phyloP scores from a whole-genome alignment of 2,329 filamentous ascomycete species.

The Trichoderma atroviride region DNA sequence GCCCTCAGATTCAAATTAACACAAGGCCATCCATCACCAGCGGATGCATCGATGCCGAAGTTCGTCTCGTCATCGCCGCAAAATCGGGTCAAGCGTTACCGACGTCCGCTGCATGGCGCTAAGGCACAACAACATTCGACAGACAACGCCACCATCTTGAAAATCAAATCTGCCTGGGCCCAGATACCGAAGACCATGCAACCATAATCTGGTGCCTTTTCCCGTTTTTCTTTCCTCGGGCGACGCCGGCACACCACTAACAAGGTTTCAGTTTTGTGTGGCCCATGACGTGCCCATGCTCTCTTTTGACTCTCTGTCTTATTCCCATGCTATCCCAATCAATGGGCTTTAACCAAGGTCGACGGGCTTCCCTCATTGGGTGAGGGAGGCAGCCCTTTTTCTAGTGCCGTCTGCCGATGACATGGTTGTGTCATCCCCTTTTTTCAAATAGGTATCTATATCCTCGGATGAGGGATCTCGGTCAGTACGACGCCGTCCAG shows the following conservation, averaged over 20 bases:
- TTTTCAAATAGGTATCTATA: not conserved
- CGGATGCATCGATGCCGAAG: not conserved
- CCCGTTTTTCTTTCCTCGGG: not conserved
- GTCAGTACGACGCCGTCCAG: not conserved
- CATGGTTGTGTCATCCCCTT: slow-evolving; percentile 4
- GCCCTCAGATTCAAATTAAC: not conserved
- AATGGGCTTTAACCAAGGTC: not conserved
- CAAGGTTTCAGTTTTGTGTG: not conserved
- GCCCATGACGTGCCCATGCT: slow-evolving; percentile 2
- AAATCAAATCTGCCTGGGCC: not conserved
- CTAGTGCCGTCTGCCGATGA: not conserved
- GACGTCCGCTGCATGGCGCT: slow-evolving; percentile 7
- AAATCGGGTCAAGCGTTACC: slow-evolving; percentile 4
- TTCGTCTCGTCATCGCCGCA: not conserved
- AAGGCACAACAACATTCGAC: slow-evolving; percentile 13
- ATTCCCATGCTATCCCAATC: not conserved
- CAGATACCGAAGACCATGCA: slow-evolving; percentile 2
- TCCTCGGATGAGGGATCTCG: not conserved
- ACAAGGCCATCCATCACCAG: too few species aligned
- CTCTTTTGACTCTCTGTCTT: not conserved
- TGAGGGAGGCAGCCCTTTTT: not conserved
- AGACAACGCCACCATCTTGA: slow-evolving; percentile 14
- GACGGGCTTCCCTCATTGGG: not conserved
- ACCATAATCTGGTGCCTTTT: not conserved
- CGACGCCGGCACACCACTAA: slow-evolving; percentile 1